These are phyloP conservation scores for Serendipita sp. DNA, from an alignment of 768 basidiomycete species.

Conservation along the genomic window DNA sequence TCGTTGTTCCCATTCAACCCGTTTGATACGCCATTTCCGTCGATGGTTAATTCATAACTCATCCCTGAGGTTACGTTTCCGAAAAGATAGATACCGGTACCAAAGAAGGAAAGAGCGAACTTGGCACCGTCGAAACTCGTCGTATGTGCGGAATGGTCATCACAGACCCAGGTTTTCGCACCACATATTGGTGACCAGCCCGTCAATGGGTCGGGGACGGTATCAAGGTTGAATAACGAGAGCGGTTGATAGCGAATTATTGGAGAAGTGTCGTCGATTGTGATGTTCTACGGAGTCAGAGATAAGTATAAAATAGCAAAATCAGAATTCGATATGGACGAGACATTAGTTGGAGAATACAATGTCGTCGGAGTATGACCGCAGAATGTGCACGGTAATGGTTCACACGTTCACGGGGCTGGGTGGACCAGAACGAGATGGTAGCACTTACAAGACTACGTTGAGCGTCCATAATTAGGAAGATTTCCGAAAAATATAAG, in stretches of 20 bases:
- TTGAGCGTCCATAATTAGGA: too few species aligned
- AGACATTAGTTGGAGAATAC: too few species aligned
- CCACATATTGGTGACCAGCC: neutral
- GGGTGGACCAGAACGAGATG: too few species aligned
- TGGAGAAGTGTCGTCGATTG: neutral
- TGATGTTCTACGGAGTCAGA: neutral
- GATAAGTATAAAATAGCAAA: too few species aligned
- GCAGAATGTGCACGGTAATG: too few species aligned
- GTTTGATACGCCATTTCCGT: neutral
- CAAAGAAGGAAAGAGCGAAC: neutral
- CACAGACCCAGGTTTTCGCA: neutral
- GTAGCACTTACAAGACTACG: too few species aligned
- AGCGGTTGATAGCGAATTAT: neutral
- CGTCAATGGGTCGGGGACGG: neutral
- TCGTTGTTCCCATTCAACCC: neutral
- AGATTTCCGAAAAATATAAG: too few species aligned
- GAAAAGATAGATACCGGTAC: neutral
- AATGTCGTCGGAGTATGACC: too few species aligned
- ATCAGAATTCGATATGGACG: too few species aligned
- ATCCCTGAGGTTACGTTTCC: neutral
- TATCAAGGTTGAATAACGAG: neutral
- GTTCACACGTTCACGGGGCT: too few species aligned
- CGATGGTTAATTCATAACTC: neutral
- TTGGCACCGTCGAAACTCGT: neutral
- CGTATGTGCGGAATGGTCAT: neutral